Evolutionary conservation across 768 basidiomycete genomes (phyloP).

Genomic region (Tulasnella sp.): DNA sequence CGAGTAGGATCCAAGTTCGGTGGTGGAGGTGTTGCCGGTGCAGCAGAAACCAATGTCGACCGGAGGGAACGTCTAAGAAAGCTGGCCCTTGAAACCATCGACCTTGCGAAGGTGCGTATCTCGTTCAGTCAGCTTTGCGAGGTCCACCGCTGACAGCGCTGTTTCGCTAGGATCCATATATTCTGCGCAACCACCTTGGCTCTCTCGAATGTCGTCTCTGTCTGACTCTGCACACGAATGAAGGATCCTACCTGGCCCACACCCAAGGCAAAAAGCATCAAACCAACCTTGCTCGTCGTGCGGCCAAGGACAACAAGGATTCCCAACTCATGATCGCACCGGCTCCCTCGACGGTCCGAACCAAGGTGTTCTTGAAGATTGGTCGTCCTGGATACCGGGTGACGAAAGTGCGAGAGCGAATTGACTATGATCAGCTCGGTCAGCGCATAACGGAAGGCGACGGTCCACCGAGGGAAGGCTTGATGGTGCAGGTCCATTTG

Average conservation of each 20-base stretch:
- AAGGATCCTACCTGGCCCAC: constrained; percentile 97
- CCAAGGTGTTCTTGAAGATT: constrained; percentile 96
- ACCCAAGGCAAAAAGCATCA: constrained; percentile 99
- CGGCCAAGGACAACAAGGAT: constrained; percentile 96
- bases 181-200: constrained; percentile 96
- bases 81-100: constrained; percentile 94
- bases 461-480: constrained; percentile 80
- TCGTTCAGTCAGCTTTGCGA: not conserved
- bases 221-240: constrained; percentile 97
- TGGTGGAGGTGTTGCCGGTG: constrained; percentile 92
- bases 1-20: constrained; percentile 95
- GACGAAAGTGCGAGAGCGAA: constrained; percentile 87
- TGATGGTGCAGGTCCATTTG: constrained; percentile 95
- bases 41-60: constrained; percentile 93
- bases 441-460: constrained; percentile 41
- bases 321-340: constrained; percentile 85
- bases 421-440: constrained; percentile 33
- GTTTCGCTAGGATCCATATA: constrained; percentile 79
- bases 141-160: not conserved
- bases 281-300: constrained; percentile 94
- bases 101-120: constrained; percentile 80
- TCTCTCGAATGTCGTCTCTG: constrained; percentile 98
- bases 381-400: constrained; percentile 93
- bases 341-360: constrained; percentile 69
- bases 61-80: constrained; percentile 90